Evolutionary conservation across 1,284 basidiomycete species (phyloP).

Genomic region (Mrakiaceae sp.): DNA sequence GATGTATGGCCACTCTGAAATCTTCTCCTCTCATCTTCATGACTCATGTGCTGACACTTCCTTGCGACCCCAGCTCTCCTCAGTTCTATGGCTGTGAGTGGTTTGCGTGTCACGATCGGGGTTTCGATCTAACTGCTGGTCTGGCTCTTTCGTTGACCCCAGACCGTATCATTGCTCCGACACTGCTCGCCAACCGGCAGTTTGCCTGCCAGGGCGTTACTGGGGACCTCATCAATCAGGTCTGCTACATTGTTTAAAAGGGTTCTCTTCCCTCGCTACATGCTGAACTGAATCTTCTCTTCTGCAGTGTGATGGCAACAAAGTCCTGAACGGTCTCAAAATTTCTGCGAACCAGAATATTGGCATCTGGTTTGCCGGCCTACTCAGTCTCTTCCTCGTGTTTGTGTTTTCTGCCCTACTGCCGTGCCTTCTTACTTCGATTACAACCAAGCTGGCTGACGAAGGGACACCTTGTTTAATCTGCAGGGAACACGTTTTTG

Average conservation of each 20-base stretch:
- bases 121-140: slow-evolving; percentile 2
- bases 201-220: slow-evolving; percentile 35
- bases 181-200: slow-evolving; percentile 33
- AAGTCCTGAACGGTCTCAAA: slow-evolving; percentile 34
- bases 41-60: not conserved
- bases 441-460: not conserved
- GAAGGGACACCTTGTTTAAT: no score
- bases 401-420: not conserved
- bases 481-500: slow-evolving; percentile 26
- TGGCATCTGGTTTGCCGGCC: slow-evolving; percentile 35
- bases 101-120: slow-evolving; percentile 7
- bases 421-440: not conserved
- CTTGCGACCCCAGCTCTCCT: slow-evolving; percentile 14
- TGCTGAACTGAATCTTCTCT: not conserved
- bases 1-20: slow-evolving; percentile 18
- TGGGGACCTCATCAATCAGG: slow-evolving; percentile 30
- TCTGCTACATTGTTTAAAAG: slow-evolving; percentile 1
- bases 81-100: slow-evolving; percentile 30
- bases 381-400: slow-evolving; percentile 33
- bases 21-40: not conserved
- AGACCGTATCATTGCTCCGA: slow-evolving; percentile 33
- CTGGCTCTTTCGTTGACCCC: slow-evolving; percentile 16
- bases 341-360: slow-evolving; percentile 31
- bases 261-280: not conserved
- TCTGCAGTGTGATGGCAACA: slow-evolving; percentile 34